These are phyloP conservation scores for Aspergillus fructus DNA, from an alignment of 2,329 filamentous ascomycete genomes.

Conservation along the genomic window DNA sequence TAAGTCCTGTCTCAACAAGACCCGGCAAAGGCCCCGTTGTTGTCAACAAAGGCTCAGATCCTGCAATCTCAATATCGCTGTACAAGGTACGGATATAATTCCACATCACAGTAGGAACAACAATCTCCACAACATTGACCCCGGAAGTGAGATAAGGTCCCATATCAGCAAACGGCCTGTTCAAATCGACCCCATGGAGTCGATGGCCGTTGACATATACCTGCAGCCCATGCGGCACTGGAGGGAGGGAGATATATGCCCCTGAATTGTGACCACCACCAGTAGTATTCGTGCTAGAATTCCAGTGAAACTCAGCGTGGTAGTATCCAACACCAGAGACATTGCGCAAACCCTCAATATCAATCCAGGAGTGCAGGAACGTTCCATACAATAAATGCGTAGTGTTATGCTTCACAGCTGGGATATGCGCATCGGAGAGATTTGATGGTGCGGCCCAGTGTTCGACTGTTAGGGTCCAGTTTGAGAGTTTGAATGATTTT, in stretches of 20 bases:
- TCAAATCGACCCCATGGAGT: conserved; percentile 15
- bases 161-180: neutral
- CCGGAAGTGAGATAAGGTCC: neutral
- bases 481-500: conserved; percentile 18
- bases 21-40: neutral
- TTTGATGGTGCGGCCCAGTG: conserved; percentile 41
- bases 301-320: conserved; percentile 16
- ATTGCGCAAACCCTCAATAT: neutral
- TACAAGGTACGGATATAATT: neutral
- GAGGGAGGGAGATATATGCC: conserved; percentile 17
- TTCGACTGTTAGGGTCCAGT: conserved; percentile 41
- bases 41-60: neutral
- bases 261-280: neutral
- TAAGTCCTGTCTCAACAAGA: neutral
- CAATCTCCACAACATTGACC: neutral
- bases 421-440: conserved; percentile 24
- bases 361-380: neutral
- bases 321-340: conserved; percentile 16
- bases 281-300: neutral
- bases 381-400: conserved; percentile 13
- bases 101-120: neutral
- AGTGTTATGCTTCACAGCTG: neutral
- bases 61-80: neutral
- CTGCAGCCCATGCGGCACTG: conserved; percentile 9
- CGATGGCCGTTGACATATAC: conserved; percentile 15